A percentile compares a stretch with the other conserved stretches of the same genome.
phyloP scores from a whole-genome alignment of 331 rosid species.

The Malus hybrid region DNA sequence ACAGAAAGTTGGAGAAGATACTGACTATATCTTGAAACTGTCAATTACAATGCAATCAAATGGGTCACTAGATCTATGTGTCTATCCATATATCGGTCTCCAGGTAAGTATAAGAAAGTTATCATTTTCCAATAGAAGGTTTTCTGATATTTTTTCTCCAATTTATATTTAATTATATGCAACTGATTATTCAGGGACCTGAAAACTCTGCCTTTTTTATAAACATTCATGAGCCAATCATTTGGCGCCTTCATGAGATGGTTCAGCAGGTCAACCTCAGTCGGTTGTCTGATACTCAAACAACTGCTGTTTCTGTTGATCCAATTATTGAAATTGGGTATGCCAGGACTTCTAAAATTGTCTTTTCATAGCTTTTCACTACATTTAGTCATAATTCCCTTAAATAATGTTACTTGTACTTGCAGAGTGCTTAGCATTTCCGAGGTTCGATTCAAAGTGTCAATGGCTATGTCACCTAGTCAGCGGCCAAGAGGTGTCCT shows the following conservation, averaged over 20 bases:
- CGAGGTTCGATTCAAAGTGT: constrained; percentile 82
- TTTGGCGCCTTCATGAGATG: constrained; percentile 99
- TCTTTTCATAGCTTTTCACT: constrained; percentile 6
- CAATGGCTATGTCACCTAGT: constrained; percentile 91
- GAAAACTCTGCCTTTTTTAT: constrained; percentile 72
- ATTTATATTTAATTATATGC: constrained; percentile 1
- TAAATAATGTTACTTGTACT: constrained; percentile 23
- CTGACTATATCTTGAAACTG: constrained; percentile 76
- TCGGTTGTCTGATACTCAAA: constrained; percentile 66
- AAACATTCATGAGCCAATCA: constrained; percentile 89
- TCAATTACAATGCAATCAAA: constrained; percentile 81
- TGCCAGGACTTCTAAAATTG: constrained; percentile 22
- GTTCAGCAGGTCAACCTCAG: constrained; percentile 74
- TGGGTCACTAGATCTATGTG: constrained; percentile 85
- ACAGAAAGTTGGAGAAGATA: constrained; percentile 64
- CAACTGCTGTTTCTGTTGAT: constrained; percentile 90
- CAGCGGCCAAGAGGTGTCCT: constrained; percentile 94
- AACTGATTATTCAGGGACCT: constrained; percentile 60
- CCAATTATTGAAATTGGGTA: constrained; percentile 87
- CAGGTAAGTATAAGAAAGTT: constrained; percentile 49
- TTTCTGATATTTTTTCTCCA: constrained; percentile 1
- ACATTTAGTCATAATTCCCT: constrained; percentile 13
- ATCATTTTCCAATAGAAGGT: constrained; percentile 6
- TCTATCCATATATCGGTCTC: constrained; percentile 88
- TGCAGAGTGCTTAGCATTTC: constrained; percentile 77